Percentiles rank a stretch among this genome's conserved stretches.
These are phyloP conservation scores for Cryphonectria naterciae DNA, from an alignment of 2,329 filamentous ascomycete species.

Conservation along the genomic window DNA sequence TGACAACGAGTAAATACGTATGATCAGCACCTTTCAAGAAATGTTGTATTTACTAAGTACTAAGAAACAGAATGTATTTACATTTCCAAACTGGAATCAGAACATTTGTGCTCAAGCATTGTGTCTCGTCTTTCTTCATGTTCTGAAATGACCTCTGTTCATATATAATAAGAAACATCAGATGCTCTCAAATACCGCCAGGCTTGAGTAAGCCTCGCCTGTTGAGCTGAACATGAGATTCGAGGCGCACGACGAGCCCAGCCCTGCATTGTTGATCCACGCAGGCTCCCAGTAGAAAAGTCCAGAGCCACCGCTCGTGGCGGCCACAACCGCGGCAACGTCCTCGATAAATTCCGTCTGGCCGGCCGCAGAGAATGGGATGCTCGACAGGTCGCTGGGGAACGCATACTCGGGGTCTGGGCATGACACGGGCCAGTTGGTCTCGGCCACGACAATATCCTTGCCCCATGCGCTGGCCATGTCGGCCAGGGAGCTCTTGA, in stretches of 20 bases:
- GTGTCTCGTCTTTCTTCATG: too few species aligned
- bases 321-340: constrained; percentile 60
- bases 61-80: too few species aligned
- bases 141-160: not conserved
- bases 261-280: constrained; percentile 67
- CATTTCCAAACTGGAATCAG: too few species aligned
- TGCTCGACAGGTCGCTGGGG: constrained; percentile 60
- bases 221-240: constrained; percentile 42
- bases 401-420: constrained; percentile 62
- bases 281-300: constrained; percentile 77
- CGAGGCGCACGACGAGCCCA: constrained; percentile 68
- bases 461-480: constrained; percentile 67
- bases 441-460: constrained; percentile 69
- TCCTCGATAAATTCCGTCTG: constrained; percentile 65
- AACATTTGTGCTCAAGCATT: too few species aligned
- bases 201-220: constrained; percentile 2
- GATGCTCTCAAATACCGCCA: constrained; percentile 9
- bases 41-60: too few species aligned
- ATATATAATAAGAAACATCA: not conserved
- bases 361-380: constrained; percentile 66
- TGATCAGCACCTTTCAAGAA: too few species aligned
- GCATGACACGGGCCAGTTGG: constrained; percentile 70
- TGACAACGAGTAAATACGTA: too few species aligned
- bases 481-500: constrained; percentile 59
- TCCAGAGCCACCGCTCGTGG: constrained; percentile 58